A percentile compares a stretch with the other conserved stretches of the same genome.
phyloP scores from a whole-genome alignment of 2,329 filamentous ascomycete species.

The Neopestalotiopsis sp. region DNA sequence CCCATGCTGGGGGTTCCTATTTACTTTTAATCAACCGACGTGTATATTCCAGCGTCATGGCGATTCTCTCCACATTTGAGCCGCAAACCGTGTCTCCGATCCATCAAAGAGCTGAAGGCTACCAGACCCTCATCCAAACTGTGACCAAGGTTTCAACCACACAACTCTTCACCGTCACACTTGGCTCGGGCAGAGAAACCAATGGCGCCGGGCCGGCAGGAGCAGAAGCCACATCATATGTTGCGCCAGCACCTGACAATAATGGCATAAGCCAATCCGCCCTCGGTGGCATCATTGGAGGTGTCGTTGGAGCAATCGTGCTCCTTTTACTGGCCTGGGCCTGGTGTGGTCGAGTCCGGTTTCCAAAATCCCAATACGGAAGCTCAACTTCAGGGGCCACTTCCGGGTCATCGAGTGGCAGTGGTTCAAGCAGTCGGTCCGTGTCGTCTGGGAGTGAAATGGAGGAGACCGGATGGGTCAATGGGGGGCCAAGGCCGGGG shows the following conservation, averaged over 20 bases:
- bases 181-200: conserved; percentile 5
- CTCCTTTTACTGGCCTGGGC: conserved; percentile 11
- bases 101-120: background rate
- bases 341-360: conserved; percentile 14
- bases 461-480: background rate
- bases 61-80: background rate
- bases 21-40: background rate
- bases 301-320: conserved; percentile 16
- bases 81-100: background rate
- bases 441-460: conserved; percentile 11
- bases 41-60: background rate
- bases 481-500: background rate
- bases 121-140: background rate
- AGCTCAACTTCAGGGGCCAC: conserved; percentile 4
- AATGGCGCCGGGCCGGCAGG: background rate
- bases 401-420: background rate
- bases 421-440: background rate
- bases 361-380: background rate
- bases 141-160: background rate
- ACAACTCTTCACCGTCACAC: conserved; percentile 6
- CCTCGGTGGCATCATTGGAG: conserved; percentile 20
- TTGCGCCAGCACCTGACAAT: background rate
- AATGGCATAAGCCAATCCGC: conserved; percentile 18
- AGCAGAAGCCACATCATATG: conserved; percentile 5
- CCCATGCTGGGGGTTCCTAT: background rate